Base-by-base conservation (phyloP, 1,284 basidiomycete species). In the Austropuccinia psidii region DNA sequence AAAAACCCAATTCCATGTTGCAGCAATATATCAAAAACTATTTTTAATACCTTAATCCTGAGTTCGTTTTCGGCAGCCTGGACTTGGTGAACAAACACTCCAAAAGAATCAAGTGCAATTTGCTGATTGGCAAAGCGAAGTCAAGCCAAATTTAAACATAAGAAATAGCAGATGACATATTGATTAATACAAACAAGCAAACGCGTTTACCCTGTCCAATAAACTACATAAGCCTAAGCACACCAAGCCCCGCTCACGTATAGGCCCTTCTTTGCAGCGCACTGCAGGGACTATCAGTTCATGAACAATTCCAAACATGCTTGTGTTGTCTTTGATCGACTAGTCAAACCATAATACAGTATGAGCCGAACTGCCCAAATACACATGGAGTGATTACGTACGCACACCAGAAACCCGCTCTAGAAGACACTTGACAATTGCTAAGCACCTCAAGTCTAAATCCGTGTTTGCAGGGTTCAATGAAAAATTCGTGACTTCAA, bases 291-390 rank as follows among this genome's bases (percentile, higher is more conserved):
- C 87, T 77, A 98, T 92, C 29, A 98, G 83, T 78, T 97, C 92
- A 1, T 88, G 86, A 1, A 98, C 83, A 43, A 98, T 86, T 39
- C 95, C 95, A 79, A 95, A 90, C 57, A 98, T 84, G 0, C 91
- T 93, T 1, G 91, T 91, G 81, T 98, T 95, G 77, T 97, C 93
- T 79, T 95, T 91, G 75, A 98, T 88, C 0, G 87, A 89, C 89
- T 91, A 78, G 0, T 11, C 37, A 61, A n/a, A 15, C 19, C 4
- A 47, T 13, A n/a, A 43, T 27, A 11, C 24, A 57, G 17, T 11
- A 33, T 54, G 35, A 43, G n/a, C 43, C 31, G 8, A 9, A 19
- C 17, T 37, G 27, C 17, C 21, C 43, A 37, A 21, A 37, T 54
- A 21, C 27, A 6, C 58, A n/a, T 54, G 6, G n/a, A 15, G 24